Percentiles rank a stretch among this genome's conserved stretches.
Evolutionary conservation across 306 rosid genomes (phyloP).

Genomic region (Trichosanthes cucumerina): DNA sequence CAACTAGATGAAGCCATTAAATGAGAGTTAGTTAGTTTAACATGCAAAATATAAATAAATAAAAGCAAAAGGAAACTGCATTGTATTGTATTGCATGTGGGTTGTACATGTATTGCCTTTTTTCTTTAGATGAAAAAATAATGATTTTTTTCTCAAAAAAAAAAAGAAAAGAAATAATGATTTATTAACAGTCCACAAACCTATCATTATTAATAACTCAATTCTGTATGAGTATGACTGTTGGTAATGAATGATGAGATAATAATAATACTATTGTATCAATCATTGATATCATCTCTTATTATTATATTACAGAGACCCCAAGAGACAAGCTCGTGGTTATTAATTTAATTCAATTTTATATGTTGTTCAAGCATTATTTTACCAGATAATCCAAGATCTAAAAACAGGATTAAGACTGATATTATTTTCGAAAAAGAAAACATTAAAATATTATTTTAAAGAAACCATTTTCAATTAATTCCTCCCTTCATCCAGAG

Average conservation of each 20-base stretch:
- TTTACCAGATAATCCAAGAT: neutral
- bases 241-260: neutral
- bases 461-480: too few relatives aligned
- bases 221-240: neutral
- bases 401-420: neutral
- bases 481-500: too few relatives aligned
- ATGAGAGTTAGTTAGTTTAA: neutral
- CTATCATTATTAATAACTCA: neutral
- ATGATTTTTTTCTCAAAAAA: too few relatives aligned
- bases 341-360: neutral
- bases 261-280: neutral
- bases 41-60: neutral
- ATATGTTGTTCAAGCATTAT: neutral
- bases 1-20: neutral
- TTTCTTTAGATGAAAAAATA: neutral
- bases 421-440: neutral
- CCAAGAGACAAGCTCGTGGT: neutral
- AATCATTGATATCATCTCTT: conserved; percentile 4
- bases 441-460: too few relatives aligned
- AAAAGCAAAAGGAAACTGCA: neutral
- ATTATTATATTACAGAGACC: neutral
- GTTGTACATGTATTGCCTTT: neutral
- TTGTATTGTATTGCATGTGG: neutral
- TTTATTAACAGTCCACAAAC: neutral
- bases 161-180: neutral